phyloP scores from a whole-genome alignment of 176 grass and related monocot species.

The Hyparrhenia diplandra region DNA sequence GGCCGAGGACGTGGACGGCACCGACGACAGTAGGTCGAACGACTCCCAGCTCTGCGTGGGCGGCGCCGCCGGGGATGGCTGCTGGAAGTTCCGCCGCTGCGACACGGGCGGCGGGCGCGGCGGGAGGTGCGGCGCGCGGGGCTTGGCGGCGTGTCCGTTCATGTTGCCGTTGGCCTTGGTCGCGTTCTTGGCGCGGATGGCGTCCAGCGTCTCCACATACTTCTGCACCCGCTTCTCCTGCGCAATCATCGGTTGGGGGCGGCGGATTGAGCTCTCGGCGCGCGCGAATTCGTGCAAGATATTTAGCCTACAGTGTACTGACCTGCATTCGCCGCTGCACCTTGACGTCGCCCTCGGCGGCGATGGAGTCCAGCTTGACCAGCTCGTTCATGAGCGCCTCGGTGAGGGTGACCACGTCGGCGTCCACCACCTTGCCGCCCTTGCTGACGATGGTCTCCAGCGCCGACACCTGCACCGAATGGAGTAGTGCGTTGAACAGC shows the following conservation, averaged over 20 bases:
- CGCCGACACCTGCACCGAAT: conserved; percentile 58
- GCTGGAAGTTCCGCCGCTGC: conserved; percentile 55
- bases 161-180: conserved; percentile 24
- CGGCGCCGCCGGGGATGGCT: neutral
- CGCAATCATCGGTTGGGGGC: neutral
- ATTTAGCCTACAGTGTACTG: neutral
- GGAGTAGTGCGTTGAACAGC: neutral
- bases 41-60: conserved; percentile 70
- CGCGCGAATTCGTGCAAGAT: neutral
- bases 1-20: conserved; percentile 70
- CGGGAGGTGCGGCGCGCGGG: conserved; percentile 32
- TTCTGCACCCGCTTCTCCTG: conserved; percentile 95
- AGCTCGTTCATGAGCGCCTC: conserved; percentile 92
- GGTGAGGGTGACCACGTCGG: conserved; percentile 68
- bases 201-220: conserved; percentile 82
- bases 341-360: conserved; percentile 88
- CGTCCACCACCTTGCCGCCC: conserved; percentile 69
- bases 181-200: conserved; percentile 70
- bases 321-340: conserved; percentile 73
- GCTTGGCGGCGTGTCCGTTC: conserved; percentile 26
- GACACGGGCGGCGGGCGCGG: conserved; percentile 42
- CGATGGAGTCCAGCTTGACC: conserved; percentile 78
- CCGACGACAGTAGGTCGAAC: conserved; percentile 77
- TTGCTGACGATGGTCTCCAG: conserved; percentile 65
- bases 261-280: neutral